Evolutionary conservation across 225 moss, liverwort and hornwort species (phyloP), one percentile per base, ranked within the genome.

Genomic region (Bryum argenteum): DNA sequence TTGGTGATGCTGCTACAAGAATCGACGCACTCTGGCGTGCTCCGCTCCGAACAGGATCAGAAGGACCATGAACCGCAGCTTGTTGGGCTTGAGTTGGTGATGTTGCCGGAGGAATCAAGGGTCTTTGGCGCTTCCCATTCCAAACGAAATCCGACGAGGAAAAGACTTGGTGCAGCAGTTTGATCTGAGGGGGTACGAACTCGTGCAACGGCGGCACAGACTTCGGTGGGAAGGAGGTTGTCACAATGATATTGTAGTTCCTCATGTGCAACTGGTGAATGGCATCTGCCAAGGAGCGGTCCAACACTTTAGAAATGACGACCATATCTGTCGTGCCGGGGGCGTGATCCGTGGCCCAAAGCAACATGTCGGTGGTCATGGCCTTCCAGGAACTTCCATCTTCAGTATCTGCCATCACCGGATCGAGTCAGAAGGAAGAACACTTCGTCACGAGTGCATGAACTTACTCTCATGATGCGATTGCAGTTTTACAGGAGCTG

Each of bases 311-410:
- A 54, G 84, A 84, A 64, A 84, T 72, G 26, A 81, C 18, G 42
- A 81, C 54, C 58, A 81, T 11, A 10, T 75, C 75, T 18, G 24
- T 64, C 53, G 9, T 54, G 62, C 56, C 70, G 43, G 77, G 77
- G 42, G 75, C 44, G 44, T 71, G 75, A 61, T 84, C 81, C 42
- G 71, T 44, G 18, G 81, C 75, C 84, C 84, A 84, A 20, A 84
- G 84, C 69, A 84, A 52, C 67, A 84, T 78, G 43, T 84, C 84
- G 64, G 72, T 51, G 64, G 75, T 54, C 84, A 84, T 75, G 12
- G 81, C 81, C 65, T 56, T 73, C 69, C 55, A 76, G 76, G 65
- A 76, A 63, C 69, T 77, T 56, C 76, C 73, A 21, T 54, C 58
- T 71, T 81, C 81, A 58, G 69, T 75, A 55, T 75, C 84, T 84